Percentiles rank a stretch among this genome's conserved stretches.
Evolutionary conservation across 345 rosid species (phyloP).

Genomic region (Rhodamnia rubescens): DNA sequence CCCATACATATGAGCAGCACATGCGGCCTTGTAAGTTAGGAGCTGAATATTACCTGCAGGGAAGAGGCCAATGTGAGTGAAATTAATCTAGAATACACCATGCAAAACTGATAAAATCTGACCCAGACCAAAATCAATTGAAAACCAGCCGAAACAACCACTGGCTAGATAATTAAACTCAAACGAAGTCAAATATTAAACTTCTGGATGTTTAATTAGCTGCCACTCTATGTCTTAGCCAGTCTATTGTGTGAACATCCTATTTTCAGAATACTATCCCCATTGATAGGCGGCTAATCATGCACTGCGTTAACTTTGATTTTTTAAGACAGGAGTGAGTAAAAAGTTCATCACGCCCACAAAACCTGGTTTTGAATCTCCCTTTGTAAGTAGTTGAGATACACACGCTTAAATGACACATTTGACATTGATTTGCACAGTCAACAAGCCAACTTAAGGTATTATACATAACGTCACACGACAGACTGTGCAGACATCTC

Average conservation of each 20-base stretch:
- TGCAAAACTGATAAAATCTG: neutral
- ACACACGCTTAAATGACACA: neutral
- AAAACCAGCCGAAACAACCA: neutral
- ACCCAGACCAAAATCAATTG: neutral
- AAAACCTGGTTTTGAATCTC: neutral
- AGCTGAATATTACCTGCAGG: slow-evolving; percentile 38
- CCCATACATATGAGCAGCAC: slow-evolving; percentile 62
- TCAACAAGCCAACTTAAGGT: neutral
- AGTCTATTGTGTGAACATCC: neutral
- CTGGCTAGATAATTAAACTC: neutral
- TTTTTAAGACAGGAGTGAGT: neutral
- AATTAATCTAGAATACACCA: neutral
- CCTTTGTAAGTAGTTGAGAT: neutral
- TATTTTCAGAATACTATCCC: neutral
- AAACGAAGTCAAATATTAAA: neutral
- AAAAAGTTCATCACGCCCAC: neutral
- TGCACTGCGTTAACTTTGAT: neutral
- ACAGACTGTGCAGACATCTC: neutral
- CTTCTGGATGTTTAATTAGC: neutral
- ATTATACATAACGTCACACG: neutral
- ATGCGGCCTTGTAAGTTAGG: slow-evolving; percentile 61
- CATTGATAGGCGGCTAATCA: neutral
- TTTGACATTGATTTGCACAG: too few relatives aligned
- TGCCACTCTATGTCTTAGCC: neutral
- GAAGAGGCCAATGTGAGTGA: neutral